Conservation (phyloP, 2,329 filamentous ascomycete species). For the Xylariaceae sp. region DNA sequence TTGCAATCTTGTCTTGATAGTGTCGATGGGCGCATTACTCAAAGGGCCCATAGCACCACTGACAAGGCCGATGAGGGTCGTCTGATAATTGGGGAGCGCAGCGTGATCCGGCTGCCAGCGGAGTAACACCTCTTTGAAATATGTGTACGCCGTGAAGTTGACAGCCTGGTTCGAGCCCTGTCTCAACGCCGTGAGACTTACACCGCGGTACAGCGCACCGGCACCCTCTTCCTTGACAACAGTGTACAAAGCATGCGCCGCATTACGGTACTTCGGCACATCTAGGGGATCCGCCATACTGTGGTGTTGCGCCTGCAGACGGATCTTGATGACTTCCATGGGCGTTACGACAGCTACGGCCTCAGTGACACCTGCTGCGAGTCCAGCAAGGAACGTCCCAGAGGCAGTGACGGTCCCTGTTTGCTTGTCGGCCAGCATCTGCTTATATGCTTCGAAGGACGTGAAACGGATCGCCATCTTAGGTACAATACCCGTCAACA, state of each 20-base stretch:
- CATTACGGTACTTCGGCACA: conserved; percentile 94
- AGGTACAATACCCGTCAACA: conserved; percentile 91
- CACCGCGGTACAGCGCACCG: conserved; percentile 86
- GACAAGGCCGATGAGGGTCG: conserved; percentile 84
- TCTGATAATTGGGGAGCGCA: conserved; percentile 79
- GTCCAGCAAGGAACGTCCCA: conserved; percentile 70
- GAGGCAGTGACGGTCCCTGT: conserved; percentile 67
- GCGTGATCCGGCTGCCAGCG: conserved; percentile 54
- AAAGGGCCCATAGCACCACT: conserved; percentile 93
- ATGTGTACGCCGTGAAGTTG: conserved; percentile 97
- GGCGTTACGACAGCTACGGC: conserved; percentile 94
- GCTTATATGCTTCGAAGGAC: conserved; percentile 94
- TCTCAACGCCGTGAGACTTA: conserved; percentile 85
- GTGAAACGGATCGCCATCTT: conserved; percentile 99
- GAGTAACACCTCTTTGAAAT: conserved; percentile 81
- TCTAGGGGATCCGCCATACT: conserved; percentile 96
- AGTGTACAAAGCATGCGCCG: conserved; percentile 78
- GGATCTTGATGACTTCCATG: conserved; percentile 99
- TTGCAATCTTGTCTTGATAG: conserved; percentile 96
- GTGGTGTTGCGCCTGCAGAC: conserved; percentile 96
- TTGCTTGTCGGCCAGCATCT: conserved; percentile 66
- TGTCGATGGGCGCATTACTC: conserved; percentile 96
- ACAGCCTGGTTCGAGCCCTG: conserved; percentile 97
- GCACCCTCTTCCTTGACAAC: conserved; percentile 89
- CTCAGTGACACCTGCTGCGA: conserved; percentile 91